Evolutionary conservation across 306 rosid genomes (phyloP).

Genomic region (Trichosanthes truncata): DNA sequence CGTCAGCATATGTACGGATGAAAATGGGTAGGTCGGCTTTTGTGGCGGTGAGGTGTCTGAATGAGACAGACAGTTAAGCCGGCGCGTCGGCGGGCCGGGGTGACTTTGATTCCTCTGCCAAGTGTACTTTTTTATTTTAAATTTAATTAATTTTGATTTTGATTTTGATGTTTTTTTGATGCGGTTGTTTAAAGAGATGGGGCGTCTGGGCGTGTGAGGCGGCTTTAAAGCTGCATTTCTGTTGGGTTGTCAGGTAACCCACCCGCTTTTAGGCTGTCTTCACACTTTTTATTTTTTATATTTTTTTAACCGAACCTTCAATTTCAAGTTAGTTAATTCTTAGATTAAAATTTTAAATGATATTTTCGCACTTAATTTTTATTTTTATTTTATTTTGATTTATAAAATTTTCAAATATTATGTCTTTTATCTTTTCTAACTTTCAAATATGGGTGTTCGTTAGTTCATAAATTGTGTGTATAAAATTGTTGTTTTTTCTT

Average conservation of each 20-base stretch:
- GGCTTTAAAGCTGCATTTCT: neutral
- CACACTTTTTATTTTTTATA: neutral
- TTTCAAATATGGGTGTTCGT: too few species aligned
- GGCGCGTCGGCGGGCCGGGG: slow-evolving; percentile 1
- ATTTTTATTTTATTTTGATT: too few species aligned
- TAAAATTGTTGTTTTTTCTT: too few species aligned
- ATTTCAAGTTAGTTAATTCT: too few species aligned
- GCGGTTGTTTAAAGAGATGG: neutral
- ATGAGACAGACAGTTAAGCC: slow-evolving; percentile 16
- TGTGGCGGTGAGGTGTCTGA: slow-evolving; percentile 13
- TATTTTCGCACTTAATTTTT: too few species aligned
- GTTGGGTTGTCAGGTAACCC: slow-evolving; percentile 3
- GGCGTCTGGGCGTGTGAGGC: neutral
- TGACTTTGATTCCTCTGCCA: neutral
- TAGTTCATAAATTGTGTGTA: too few species aligned
- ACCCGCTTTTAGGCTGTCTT: neutral
- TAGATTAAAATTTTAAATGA: too few species aligned
- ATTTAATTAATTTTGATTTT: neutral
- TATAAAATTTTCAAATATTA: too few species aligned
- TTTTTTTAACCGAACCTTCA: too few species aligned
- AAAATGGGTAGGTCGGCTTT: neutral
- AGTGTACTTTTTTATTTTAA: neutral
- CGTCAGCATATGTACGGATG: neutral
- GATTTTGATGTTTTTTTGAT: neutral
- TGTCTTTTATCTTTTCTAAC: too few species aligned